Percentiles rank a stretch among this genome's conserved stretches.
These are phyloP conservation scores for Xylariaceae sp. DNA, from an alignment of 2,329 filamentous ascomycete genomes.

Conservation along the genomic window DNA sequence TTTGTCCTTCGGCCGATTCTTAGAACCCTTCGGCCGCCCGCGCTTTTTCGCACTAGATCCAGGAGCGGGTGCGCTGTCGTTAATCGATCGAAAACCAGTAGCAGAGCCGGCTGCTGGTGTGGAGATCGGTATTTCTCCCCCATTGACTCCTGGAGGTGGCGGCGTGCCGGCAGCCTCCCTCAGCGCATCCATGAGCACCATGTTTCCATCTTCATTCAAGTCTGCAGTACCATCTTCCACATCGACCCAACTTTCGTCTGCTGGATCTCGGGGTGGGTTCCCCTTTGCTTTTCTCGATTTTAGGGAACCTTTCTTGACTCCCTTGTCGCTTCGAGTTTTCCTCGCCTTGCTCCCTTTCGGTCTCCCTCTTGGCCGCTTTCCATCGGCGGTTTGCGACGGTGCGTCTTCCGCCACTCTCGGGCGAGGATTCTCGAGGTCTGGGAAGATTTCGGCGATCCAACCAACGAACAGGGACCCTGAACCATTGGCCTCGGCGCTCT, in stretches of 20 bases:
- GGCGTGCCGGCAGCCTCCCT: conserved; percentile 23
- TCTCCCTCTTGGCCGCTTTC: conserved; percentile 45
- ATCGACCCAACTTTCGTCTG: conserved; percentile 42
- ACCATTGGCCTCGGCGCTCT: conserved; percentile 52
- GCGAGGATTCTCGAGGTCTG: conserved; percentile 33
- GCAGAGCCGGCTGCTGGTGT: conserved; percentile 24
- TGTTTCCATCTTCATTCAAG: conserved; percentile 27
- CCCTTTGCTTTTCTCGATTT: conserved; percentile 22
- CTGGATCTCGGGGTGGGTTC: conserved; percentile 21
- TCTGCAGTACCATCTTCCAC: conserved; percentile 34
- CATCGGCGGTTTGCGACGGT: conserved; percentile 15
- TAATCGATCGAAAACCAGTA: conserved; percentile 29
- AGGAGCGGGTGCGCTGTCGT: conserved; percentile 21
- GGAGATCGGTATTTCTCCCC: conserved; percentile 15
- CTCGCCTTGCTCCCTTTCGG: conserved; percentile 52
- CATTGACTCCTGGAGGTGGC: conserved; percentile 14
- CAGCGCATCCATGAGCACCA: conserved; percentile 20
- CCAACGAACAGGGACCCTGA: conserved; percentile 53
- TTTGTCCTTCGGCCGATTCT: conserved; percentile 41
- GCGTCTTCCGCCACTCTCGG: conserved; percentile 15
- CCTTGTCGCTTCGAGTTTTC: conserved; percentile 44
- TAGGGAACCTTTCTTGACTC: conserved; percentile 41
- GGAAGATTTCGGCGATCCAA: conserved; percentile 61
- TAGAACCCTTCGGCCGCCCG: conserved; percentile 48
- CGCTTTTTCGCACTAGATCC: conserved; percentile 33